Evolutionary conservation across 116 monocot species (phyloP), one percentile per base, ranked within the genome.

Genomic region (Thalassia testudinum): DNA sequence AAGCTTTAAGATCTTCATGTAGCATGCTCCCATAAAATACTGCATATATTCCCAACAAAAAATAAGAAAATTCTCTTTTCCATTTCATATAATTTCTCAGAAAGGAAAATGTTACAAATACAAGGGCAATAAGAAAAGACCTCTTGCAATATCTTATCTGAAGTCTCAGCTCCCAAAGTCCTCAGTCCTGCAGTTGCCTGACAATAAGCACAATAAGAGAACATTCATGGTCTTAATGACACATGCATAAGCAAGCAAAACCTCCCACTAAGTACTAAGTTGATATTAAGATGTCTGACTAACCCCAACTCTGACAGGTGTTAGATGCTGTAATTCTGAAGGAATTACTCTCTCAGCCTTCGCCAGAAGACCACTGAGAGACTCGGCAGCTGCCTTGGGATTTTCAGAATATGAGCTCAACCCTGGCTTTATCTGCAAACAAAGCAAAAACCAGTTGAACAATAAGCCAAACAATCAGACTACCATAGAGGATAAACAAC

Each of bases 281-380:
- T 53, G 14, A 12, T 13, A 51, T 2, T 13, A 44, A 15, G 19
- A 52, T 20, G n/a, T 50, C 23, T 42, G 49, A 65, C 34, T 81
- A 71, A 87, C 87, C 83, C 87, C 93, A 72, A 93, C 84, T 81
- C 72, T 81, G 49, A 87, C 81, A 27, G 87, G 93, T 65, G 93
- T 84, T 57, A 37, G 53, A 7, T 42, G 42, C 43, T 72, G 66
- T 50, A 87, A 59, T 53, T 78, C 78, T 20, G 11, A 19, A 59
- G 87, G 93, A 66, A 93, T 60, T 20, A 59, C 76, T 30, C 37
- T 76, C 58, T 81, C 81, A 66, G 93, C 87, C 61, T 84, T 53
- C 63, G 83, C 66, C 29, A 93, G 48, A 37, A 93, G 78, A 61
- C 75, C 54, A 45, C 69, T 24, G 12, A 93, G 83, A 49, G 87